These are phyloP conservation scores for Austroboletus festivus DNA, from an alignment of 768 basidiomycete species.

Conservation along the genomic window DNA sequence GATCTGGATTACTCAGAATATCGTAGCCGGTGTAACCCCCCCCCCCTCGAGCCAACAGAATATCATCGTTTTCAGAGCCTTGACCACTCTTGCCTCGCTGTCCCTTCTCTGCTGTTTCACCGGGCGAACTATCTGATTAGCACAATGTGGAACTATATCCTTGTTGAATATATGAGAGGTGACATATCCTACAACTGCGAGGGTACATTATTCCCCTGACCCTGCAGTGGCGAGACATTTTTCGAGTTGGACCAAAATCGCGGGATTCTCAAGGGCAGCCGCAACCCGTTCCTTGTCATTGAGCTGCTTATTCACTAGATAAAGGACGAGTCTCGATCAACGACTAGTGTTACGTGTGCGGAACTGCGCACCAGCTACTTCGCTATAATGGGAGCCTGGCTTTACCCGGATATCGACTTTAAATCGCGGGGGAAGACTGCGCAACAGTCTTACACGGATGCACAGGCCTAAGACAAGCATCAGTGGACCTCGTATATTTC, in stretches of 20 bases:
- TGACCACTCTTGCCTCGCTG: background rate
- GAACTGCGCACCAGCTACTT: constrained; percentile 66
- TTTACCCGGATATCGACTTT: constrained; percentile 93
- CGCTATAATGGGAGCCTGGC: constrained; percentile 95
- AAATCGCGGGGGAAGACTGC: constrained; percentile 88
- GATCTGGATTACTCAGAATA: background rate
- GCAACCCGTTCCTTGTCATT: constrained; percentile 99
- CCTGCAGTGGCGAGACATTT: constrained; percentile 54
- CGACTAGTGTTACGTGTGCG: background rate
- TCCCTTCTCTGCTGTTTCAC: no score
- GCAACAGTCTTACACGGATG: constrained; percentile 86
- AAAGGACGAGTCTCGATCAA: background rate
- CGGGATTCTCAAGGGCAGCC: constrained; percentile 90
- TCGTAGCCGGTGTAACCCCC: background rate
- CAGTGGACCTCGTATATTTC: background rate
- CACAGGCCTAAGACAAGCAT: constrained; percentile 59
- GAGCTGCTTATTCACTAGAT: constrained; percentile 91
- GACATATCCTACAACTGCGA: background rate
- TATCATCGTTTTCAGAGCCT: background rate
- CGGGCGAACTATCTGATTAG: no score
- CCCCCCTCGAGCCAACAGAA: background rate
- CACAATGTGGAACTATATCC: no score
- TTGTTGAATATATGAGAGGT: no score
- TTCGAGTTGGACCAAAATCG: constrained; percentile 84
- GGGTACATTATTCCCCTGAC: constrained; percentile 1